A percentile compares a stretch with the other conserved stretches of the same genome.
Evolutionary conservation across 2,329 filamentous ascomycete genomes (phyloP).

Genomic region (Dichotomopilus funicola): DNA sequence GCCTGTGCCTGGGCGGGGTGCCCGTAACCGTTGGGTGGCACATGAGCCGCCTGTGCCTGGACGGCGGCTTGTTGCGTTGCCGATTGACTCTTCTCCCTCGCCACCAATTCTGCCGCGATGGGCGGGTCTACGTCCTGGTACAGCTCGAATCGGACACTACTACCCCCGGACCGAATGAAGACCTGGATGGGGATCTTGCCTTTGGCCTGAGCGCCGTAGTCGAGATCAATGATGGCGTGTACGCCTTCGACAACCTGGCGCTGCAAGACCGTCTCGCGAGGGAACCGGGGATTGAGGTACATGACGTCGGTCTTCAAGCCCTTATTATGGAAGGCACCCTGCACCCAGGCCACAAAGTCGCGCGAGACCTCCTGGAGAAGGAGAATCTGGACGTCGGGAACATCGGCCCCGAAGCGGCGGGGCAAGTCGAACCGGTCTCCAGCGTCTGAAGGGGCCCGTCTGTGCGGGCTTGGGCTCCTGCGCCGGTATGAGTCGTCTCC

Average conservation of each 20-base stretch:
- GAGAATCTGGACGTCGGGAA: slow-evolving; percentile 86
- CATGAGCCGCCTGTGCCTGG: slow-evolving; percentile 26
- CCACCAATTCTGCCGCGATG: slow-evolving; percentile 73
- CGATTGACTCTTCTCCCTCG: slow-evolving; percentile 54
- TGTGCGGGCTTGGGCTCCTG: slow-evolving; percentile 63
- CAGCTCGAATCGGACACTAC: slow-evolving; percentile 72
- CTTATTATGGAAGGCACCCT: slow-evolving; percentile 64
- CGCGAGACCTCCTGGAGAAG: slow-evolving; percentile 70
- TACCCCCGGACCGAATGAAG: slow-evolving; percentile 73
- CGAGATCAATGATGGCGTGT: slow-evolving; percentile 72
- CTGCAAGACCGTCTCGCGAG: slow-evolving; percentile 72
- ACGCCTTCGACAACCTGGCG: slow-evolving; percentile 86
- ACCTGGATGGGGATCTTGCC: slow-evolving; percentile 76
- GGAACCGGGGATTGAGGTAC: slow-evolving; percentile 68
- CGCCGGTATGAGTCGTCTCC: slow-evolving; percentile 50
- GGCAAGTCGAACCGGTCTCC: slow-evolving; percentile 64
- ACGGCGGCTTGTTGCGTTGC: slow-evolving; percentile 23
- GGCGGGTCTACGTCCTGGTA: slow-evolving; percentile 76
- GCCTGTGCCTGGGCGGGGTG: slow-evolving; percentile 15
- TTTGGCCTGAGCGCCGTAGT: slow-evolving; percentile 59
- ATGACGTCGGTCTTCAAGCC: slow-evolving; percentile 72
- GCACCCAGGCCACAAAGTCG: slow-evolving; percentile 77
- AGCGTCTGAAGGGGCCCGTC: slow-evolving; percentile 42
- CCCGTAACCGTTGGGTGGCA: slow-evolving; percentile 19
- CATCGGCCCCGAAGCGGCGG: slow-evolving; percentile 62